phyloP scores from a whole-genome alignment of 2,329 filamentous ascomycete genomes.

The Lasiodiplodia hormozganensis region DNA sequence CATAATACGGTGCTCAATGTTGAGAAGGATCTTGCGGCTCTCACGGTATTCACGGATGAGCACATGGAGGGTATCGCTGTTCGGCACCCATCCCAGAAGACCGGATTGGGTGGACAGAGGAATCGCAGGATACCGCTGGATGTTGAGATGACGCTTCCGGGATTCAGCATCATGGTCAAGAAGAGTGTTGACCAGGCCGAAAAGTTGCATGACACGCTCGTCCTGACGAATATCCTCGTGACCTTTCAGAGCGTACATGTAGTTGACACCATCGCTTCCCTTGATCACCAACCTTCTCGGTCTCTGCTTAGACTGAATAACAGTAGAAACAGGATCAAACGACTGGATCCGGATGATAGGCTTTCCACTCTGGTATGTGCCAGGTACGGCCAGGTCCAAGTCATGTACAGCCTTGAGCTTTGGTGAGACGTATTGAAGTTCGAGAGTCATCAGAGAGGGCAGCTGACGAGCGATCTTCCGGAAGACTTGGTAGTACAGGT shows the following conservation, averaged over 20 bases:
- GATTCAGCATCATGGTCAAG: conserved; percentile 93
- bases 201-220: conserved; percentile 99
- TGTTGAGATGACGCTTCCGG: conserved; percentile 95
- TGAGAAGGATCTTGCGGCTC: conserved; percentile 94
- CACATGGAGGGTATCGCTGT: conserved; percentile 96
- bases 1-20: conserved; percentile 99
- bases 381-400: conserved; percentile 92
- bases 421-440: conserved; percentile 96
- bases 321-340: conserved; percentile 87
- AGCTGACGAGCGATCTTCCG: conserved; percentile 92
- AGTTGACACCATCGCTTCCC: conserved; percentile 86
- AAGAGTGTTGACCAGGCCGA: conserved; percentile 95
- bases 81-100: conserved; percentile 93
- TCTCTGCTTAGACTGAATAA: conserved; percentile 96
- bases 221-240: conserved; percentile 99
- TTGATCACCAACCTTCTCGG: conserved; percentile 87
- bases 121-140: conserved; percentile 95
- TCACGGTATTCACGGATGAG: conserved; percentile 98
- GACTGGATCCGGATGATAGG: conserved; percentile 84
- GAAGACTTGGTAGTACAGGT: conserved; percentile 99
- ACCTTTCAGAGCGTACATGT: conserved; percentile 94
- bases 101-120: conserved; percentile 96
- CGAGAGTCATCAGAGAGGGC: conserved; percentile 88
- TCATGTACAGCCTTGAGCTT: conserved; percentile 85
- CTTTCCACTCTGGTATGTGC: conserved; percentile 83